phyloP scores from a whole-genome alignment of 345 rosid species.

The Luvunga scandens region DNA sequence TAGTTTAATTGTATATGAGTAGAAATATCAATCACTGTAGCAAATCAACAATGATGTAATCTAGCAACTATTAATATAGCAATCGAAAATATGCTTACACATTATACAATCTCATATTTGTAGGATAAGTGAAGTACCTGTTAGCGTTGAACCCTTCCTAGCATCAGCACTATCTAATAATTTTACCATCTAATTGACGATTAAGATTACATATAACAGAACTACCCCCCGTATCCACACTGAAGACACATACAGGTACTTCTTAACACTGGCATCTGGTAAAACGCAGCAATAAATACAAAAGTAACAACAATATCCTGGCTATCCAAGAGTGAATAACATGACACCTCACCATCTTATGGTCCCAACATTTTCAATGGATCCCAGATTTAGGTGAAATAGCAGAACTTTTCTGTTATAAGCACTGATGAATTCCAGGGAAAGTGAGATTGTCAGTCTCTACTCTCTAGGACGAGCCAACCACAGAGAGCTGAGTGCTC shows the following conservation, averaged over 20 bases:
- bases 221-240: conserved; percentile 10
- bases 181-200: neutral
- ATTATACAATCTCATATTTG: neutral
- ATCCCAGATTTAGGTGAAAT: neutral
- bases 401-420: neutral
- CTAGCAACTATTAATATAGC: neutral
- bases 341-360: neutral
- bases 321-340: neutral
- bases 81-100: neutral
- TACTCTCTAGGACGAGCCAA: conserved; percentile 80
- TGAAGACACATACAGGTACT: neutral
- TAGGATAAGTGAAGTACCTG: neutral
- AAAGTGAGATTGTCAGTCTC: conserved; percentile 34
- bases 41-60: neutral
- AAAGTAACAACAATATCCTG: neutral
- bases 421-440: neutral
- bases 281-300: conserved; percentile 1
- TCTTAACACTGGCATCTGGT: neutral
- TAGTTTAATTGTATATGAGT: neutral
- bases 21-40: neutral
- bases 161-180: neutral
- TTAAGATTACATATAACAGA: neutral
- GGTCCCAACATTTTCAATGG: neutral
- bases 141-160: neutral
- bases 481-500: conserved; percentile 96